Evolutionary conservation across 208 protist genomes (phyloP).

Genomic region (Acanthamoeba lenticulata): DNA sequence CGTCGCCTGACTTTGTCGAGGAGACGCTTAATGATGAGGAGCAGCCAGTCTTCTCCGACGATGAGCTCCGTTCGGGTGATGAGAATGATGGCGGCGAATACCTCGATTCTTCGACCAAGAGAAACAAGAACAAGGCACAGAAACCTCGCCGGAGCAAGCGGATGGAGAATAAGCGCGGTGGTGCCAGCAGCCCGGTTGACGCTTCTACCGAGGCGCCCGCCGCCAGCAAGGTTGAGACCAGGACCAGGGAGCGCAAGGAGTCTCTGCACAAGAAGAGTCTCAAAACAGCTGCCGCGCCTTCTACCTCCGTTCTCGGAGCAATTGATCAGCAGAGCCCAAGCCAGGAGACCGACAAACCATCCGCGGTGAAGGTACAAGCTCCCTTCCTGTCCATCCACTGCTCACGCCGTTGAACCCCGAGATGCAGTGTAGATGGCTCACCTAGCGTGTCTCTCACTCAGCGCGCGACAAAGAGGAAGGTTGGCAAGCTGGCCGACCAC

Average conservation of each 20-base stretch:
- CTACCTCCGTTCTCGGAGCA: neutral
- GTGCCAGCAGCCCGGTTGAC: neutral
- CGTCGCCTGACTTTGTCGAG: neutral
- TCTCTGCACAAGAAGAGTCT: neutral
- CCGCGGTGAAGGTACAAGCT: too few relatives aligned
- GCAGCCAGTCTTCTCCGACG: neutral
- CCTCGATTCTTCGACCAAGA: neutral
- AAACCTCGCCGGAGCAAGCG: conserved; percentile 5
- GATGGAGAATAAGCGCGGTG: conserved; percentile 18
- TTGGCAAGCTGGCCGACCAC: neutral
- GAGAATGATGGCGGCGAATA: conserved; percentile 32
- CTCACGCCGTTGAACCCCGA: too few relatives aligned
- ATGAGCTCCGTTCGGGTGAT: conserved; percentile 19
- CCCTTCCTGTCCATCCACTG: too few relatives aligned
- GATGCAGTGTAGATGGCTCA: too few relatives aligned
- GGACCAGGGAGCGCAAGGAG: neutral
- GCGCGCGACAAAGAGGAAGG: neutral
- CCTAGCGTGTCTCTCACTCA: neutral
- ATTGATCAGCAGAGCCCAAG: too few relatives aligned
- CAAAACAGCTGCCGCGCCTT: neutral
- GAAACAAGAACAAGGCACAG: neutral
- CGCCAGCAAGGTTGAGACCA: neutral
- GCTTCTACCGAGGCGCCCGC: neutral
- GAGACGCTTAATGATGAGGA: neutral
- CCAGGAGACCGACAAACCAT: too few relatives aligned